Evolutionary conservation across 139 green algal species (phyloP), one percentile per base, ranked within the genome.

Genomic region (Zygnema circumcarinatum): DNA sequence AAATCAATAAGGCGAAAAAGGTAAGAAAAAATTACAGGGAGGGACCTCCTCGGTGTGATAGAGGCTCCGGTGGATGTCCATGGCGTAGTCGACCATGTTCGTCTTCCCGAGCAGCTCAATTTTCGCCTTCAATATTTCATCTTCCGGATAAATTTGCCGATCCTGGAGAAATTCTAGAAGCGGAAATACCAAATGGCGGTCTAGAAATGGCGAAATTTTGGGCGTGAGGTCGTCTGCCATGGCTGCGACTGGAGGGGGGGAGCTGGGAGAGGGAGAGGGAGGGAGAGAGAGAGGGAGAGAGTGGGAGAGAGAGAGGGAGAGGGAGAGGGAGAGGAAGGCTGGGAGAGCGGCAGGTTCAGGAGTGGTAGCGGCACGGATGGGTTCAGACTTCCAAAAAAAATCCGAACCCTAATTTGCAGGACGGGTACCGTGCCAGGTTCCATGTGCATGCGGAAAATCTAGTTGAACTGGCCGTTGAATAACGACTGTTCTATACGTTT

Each of bases 11-110:
- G 16, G 16, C 7, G 16, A 62, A 62, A 62, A 62, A 62, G 47
- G 47, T 62, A 16, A 16, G 3, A 41, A 78, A 52, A 78, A 7
- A 78, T 69, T 89, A 90, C 87, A 75, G 3, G 67, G 53, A 36
- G 92, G 91, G 83, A 92, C 93, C 38, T 96, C 93, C 0, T 95
- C 93, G 0, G 92, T 95, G 52, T 93, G 84, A 84, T 98, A 92
- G 2, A 98, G 92, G 29, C 90, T 85, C 87, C 97, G 96, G 91
- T 98, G 94, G 85, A 99, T 98, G 74, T 99, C 97, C 93, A 98
- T 97, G 0, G 96, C 96, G 86, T 98, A 99, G 90, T 98, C 93
- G n/a, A 99, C 95, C 97, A 99, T 99, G 93, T 99, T 99, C 20
- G 96, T 99, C 56, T 97, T 96, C 42, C 94, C 88, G 36, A 99